These are phyloP conservation scores for Capsicum pubescens DNA, from an alignment of 257 asterid species.

Conservation along the genomic window DNA sequence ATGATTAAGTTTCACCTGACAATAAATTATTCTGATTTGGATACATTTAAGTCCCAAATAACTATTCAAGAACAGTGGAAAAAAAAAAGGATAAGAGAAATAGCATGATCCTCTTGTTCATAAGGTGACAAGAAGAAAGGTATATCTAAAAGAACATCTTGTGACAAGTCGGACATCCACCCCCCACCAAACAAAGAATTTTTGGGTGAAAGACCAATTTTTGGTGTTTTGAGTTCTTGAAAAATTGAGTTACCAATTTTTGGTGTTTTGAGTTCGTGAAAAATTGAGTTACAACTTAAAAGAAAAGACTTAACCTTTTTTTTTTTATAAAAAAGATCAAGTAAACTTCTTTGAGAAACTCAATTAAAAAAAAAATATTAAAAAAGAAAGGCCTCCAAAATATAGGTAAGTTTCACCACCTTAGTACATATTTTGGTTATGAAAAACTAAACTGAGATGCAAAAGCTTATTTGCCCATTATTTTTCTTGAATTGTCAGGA, in stretches of 20 bases:
- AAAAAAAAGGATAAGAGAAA: neutral
- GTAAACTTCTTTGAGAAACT: neutral
- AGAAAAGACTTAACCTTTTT: neutral
- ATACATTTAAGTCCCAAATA: neutral
- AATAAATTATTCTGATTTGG: neutral
- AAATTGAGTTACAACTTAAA: neutral
- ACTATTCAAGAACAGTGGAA: conserved; percentile 2
- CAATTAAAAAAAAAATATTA: too few relatives aligned
- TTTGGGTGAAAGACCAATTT: neutral
- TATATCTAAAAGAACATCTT: neutral
- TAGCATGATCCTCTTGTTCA: neutral
- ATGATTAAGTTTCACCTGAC: neutral
- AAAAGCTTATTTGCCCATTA: neutral
- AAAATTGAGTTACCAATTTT: too few relatives aligned
- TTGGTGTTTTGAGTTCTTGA: neutral
- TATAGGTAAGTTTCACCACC: neutral
- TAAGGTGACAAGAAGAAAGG: neutral
- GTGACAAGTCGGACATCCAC: neutral
- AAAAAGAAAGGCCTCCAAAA: neutral
- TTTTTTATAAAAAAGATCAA: neutral
- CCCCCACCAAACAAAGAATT: neutral
- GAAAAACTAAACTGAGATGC: neutral
- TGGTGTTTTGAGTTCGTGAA: too few relatives aligned
- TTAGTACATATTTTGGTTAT: neutral
- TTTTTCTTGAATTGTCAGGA: conserved; percentile 6